Evolutionary conservation across 2,329 filamentous ascomycete species (phyloP), one percentile per base, ranked within the genome.

Genomic region (Fusarium temperatum): DNA sequence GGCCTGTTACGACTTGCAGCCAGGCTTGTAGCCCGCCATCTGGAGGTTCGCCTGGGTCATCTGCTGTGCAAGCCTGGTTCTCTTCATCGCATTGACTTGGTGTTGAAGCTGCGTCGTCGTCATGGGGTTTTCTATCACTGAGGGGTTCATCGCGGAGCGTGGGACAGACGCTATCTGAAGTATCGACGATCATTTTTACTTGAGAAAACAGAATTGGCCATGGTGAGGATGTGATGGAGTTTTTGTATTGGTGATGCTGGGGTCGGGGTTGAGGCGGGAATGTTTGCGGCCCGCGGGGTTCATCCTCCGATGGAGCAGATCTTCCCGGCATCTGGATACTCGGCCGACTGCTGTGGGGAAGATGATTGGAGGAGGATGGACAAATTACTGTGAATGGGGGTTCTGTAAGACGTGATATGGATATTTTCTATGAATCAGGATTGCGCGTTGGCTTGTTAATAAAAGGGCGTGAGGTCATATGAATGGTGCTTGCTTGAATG

Each of bases 11-110:
- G 10, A 84, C 81, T 41, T 85, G 83, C 3, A 81, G 69, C 83
- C 83, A 85, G 1, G 83, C 83, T 30, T 68, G 62, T 2, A 80
- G 47, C 0, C 83, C 83, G 3, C 82, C 83, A 47, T 85, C 83
- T 1, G 82, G 82, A 9, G 80, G 82, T 20, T 69, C 54, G 9
- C 50, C 51, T 0, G 60, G 38, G 8, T 70, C 58, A 6, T 26
- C 15, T 20, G n/a, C 13, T 11, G 48, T 28, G 12, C 38, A 56
- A 4, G 18, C 14, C 1, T 64, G 45, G 2, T n/a, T 48, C 13
- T 63, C 51, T 14, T 74, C 63, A 18, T 62, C 30, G 7, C 51
- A 45, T 7, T 44, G 42, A 22, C 62, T 54, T 14, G 42, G 54
- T 26, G 51, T 70, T 26, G 72, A 73, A 35, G 50, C 65, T 15